A percentile compares a stretch with the other conserved stretches of the same genome.
Evolutionary conservation across 2,329 filamentous ascomycete species (phyloP).

Genomic region (Penicillium fuscoglaucum): DNA sequence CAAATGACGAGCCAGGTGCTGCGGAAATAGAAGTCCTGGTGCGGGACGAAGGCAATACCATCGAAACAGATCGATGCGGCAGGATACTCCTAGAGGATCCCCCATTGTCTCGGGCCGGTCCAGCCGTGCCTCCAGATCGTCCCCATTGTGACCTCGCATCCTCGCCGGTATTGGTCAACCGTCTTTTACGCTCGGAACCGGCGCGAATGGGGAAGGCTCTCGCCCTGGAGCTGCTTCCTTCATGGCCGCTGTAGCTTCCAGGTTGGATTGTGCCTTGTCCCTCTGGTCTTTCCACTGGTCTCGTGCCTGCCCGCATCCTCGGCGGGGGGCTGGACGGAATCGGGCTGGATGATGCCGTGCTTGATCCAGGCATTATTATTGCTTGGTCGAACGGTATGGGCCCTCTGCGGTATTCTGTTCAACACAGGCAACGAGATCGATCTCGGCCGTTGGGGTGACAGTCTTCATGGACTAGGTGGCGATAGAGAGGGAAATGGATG

Average conservation of each 20-base stretch:
- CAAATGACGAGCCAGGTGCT: slow-evolving; percentile 32
- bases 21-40: slow-evolving; percentile 7
- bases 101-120: slow-evolving; percentile 5
- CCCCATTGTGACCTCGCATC: slow-evolving; percentile 19
- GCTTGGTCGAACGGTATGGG: background rate
- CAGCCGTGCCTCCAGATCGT: slow-evolving; percentile 5
- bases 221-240: background rate
- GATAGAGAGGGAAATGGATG: slow-evolving; percentile 7
- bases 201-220: background rate
- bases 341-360: slow-evolving; percentile 9
- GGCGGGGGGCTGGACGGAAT: background rate
- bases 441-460: slow-evolving; percentile 36
- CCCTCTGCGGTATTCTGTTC: background rate
- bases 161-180: slow-evolving; percentile 40
- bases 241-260: background rate
- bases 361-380: slow-evolving; percentile 12
- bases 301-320: background rate
- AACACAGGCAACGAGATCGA: slow-evolving; percentile 31
- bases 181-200: slow-evolving; percentile 43
- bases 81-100: slow-evolving; percentile 16
- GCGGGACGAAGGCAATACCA: slow-evolving; percentile 20
- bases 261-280: background rate
- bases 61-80: slow-evolving; percentile 28
- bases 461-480: slow-evolving; percentile 36
- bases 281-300: slow-evolving; percentile 3